Conservation (phyloP, 2,329 filamentous ascomycete genomes). For the Curvularia spicifera region DNA sequence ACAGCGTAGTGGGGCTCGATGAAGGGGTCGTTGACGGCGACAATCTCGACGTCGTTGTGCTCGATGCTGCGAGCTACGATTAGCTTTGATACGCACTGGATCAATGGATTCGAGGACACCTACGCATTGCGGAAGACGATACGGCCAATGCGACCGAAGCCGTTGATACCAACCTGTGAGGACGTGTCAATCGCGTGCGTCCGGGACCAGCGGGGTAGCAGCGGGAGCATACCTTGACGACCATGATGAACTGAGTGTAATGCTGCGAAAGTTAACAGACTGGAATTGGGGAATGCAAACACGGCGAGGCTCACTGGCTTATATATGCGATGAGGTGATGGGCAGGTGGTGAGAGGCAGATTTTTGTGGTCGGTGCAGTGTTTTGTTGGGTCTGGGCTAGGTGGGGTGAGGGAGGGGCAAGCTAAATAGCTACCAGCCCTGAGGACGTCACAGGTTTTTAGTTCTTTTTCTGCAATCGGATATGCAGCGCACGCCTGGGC, state of each 20-base stretch:
- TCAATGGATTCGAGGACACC: slow-evolving; percentile 46
- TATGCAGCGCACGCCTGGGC: slow-evolving; percentile 36
- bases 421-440: slow-evolving; percentile 26
- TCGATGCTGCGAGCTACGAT: slow-evolving; percentile 65
- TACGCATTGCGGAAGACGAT: slow-evolving; percentile 98
- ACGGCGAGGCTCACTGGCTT: slow-evolving; percentile 30
- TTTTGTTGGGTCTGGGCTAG: slow-evolving; percentile 39
- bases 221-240: slow-evolving; percentile 53
- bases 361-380: slow-evolving; percentile 30
- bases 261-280: slow-evolving; percentile 30
- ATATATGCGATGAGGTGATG: slow-evolving; percentile 28
- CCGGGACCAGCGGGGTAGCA: slow-evolving; percentile 27
- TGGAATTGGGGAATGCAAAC: slow-evolving; percentile 10
- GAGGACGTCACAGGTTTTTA: slow-evolving; percentile 39
- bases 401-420: slow-evolving; percentile 41
- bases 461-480: slow-evolving; percentile 42
- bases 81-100: slow-evolving; percentile 18
- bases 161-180: slow-evolving; percentile 90
- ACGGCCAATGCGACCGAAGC: slow-evolving; percentile 98
- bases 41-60: slow-evolving; percentile 86
- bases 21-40: slow-evolving; percentile 99
- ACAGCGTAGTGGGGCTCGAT: slow-evolving; percentile 98
- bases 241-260: slow-evolving; percentile 49
- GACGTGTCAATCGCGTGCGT: slow-evolving; percentile 34
- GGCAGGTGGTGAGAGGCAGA: slow-evolving; percentile 29